Conservation (phyloP, 2,329 filamentous ascomycete genomes). For the Penicillium sp. region DNA sequence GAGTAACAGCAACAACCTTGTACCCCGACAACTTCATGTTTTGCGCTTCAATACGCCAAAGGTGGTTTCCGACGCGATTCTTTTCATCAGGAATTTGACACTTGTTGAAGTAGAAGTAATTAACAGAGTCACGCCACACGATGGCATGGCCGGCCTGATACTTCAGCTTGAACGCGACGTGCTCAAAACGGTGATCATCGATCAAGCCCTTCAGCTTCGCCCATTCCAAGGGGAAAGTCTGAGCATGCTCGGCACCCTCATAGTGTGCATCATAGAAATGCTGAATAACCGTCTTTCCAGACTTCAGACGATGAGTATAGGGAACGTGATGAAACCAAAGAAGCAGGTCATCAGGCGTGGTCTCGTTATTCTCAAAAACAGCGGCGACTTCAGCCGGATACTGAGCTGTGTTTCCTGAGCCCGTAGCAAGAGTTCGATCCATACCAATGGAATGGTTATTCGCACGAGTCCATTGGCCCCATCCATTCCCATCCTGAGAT, state of each 20-base stretch:
- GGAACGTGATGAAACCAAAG: conserved; percentile 75
- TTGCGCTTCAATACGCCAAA: conserved; percentile 69
- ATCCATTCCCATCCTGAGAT: conserved; percentile 66
- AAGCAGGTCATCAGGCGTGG: conserved; percentile 66
- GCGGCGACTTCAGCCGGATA: conserved; percentile 63
- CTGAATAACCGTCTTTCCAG: conserved; percentile 67
- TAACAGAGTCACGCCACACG: conserved; percentile 69
- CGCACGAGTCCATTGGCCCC: conserved; percentile 72
- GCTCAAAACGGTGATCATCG: conserved; percentile 33
- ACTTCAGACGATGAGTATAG: conserved; percentile 63
- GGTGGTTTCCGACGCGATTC: conserved; percentile 60
- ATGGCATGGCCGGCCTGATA: conserved; percentile 71
- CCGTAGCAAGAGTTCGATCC: conserved; percentile 69
- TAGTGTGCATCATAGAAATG: conserved; percentile 68
- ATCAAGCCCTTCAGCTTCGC: conserved; percentile 20
- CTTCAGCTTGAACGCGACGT: conserved; percentile 58
- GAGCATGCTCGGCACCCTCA: conserved; percentile 58
- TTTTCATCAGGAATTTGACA: conserved; percentile 60
- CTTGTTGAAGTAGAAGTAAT: conserved; percentile 62
- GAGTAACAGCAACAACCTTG: conserved; percentile 52
- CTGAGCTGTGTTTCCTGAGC: conserved; percentile 65
- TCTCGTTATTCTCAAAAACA: conserved; percentile 60
- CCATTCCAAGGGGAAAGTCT: conserved; percentile 49
- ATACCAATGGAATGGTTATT: conserved; percentile 63
- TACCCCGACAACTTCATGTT: conserved; percentile 63